Evolutionary conservation across 805 yeast species (phyloP), one percentile per base, ranked within the genome.

Genomic region (Metschnikowia proteae): DNA sequence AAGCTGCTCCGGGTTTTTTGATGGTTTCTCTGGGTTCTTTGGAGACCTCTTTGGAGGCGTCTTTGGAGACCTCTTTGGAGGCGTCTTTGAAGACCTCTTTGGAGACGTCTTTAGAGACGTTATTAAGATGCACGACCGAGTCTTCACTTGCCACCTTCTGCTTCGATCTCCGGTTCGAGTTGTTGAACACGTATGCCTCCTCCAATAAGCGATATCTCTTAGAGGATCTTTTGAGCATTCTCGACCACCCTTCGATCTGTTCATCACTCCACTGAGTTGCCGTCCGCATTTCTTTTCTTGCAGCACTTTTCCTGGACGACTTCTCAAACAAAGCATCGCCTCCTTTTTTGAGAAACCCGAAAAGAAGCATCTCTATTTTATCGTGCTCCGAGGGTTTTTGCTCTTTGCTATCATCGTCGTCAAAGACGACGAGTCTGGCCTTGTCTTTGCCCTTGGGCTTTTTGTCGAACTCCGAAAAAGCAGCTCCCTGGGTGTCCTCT

Each of bases 181-280:
- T 44, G 38, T 47, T 42, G n/a, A 42, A 39, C 22, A 48, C 49
- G 31, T 71, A 82, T 53, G 77, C 77, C 45, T 83, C 84, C 58
- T 87, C 95, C 48, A 87, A 62, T 2, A 80, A 50, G 56, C 78
- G 77, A 54, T 79, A 83, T 48, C 86, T 73, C 38, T 73, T 72
- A 0, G 94, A 89, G 38, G 82, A 79, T 57, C 79, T 79, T 45
- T 80, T 75, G 17, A 90, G 62, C 85, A 86, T 85, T 48, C 86
- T 70, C 1, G 85, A 84, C 97, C 97, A 92, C 0, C 96, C 96
- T 72, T 91, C 97, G 42, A 92, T 81, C 62, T 88, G 96, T 60
- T 89, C 96, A 64, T 90, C 91, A 0, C 90, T 73, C 96, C 96
- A 89, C 0, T 73, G 72, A 0, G 84, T 77, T 34, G 73, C 71